Conservation (phyloP, 1,284 basidiomycete species). For the Puccinia triticina region DNA sequence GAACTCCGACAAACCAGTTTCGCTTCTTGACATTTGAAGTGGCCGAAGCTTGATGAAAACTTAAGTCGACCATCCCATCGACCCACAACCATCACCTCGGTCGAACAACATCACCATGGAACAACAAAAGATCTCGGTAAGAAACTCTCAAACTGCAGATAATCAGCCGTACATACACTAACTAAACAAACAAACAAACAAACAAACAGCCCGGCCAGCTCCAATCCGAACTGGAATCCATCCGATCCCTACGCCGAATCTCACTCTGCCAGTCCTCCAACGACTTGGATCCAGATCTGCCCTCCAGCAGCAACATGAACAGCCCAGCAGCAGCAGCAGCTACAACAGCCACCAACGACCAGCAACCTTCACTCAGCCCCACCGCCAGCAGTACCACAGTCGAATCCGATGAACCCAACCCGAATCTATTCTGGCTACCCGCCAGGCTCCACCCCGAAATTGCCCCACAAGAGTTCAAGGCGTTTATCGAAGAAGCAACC, state of each 20-base stretch:
- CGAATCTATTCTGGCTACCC: slow-evolving; percentile 91
- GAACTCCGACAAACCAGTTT: no score
- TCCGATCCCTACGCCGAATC: slow-evolving; percentile 54
- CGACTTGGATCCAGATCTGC: slow-evolving; percentile 55
- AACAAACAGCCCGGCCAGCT: slow-evolving; percentile 22
- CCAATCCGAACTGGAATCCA: slow-evolving; percentile 54
- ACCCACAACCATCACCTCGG: no score
- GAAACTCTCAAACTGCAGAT: neutral
- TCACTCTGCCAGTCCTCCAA: slow-evolving; percentile 54
- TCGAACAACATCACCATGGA: neutral
- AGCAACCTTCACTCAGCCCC: slow-evolving; percentile 13
- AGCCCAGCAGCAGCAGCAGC: neutral
- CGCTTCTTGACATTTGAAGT: no score
- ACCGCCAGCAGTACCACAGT: slow-evolving; percentile 5
- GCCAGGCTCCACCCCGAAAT: slow-evolving; percentile 95
- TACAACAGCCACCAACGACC: neutral
- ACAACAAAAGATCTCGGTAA: slow-evolving; percentile 10
- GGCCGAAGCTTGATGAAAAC: no score
- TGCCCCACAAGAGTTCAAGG: slow-evolving; percentile 90
- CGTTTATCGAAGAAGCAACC: slow-evolving; percentile 91
- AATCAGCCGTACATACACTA: neutral
- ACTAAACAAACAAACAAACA: neutral
- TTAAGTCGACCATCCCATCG: no score
- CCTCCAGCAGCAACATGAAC: slow-evolving; percentile 36
- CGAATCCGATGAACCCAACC: slow-evolving; percentile 4